Evolutionary conservation across 2,329 filamentous ascomycete genomes (phyloP), one percentile per base, ranked within the genome.

Genomic region (Daldinia sp.): DNA sequence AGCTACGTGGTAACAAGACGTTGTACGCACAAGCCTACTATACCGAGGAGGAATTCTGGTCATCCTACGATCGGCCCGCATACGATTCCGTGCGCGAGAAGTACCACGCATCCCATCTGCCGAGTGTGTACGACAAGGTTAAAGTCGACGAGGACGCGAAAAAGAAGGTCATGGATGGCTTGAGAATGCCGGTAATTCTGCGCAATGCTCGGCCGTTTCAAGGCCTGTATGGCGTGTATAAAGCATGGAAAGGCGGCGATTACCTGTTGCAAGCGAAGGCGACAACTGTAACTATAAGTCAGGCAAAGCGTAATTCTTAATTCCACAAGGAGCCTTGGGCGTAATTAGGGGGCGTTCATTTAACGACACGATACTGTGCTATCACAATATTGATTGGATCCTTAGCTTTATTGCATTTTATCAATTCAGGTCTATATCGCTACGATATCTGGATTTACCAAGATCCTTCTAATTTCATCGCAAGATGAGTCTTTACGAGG

Each of bases 21-120:
- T 76, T 92, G 1, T 92, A 92, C 65, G 87, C 88, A 0, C 88
- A 91, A 59, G 85, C 87, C 0, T 91, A 88, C 74, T 90, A 90
- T 73, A 85, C 82, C 2, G 84, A 89, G 71, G 81, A 85, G 0
- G 89, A 91, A 66, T 92, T 92, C 72, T 91, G 89, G 88, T 74
- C 78, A 8, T 80, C 85, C 54, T 91, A 90, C 63, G 84, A 90
- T 71, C 78, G 81, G 34, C 69, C 77, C 6, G 85, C 84, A 71
- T 90, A 91, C 64, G 84, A 90, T 43, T 74, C 71, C 2, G 75
- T 91, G 53, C 77, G 89, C 15, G 73, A 75, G 21, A 86, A 83
- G 70, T 91, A 90, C 70, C 76, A 79, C 3, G 89, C 89, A 0
- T 77, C 77, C 1, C 82, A 85, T 48, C 71, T 91, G 64, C 88